These are phyloP conservation scores for Novymonas esmeraldas DNA, from an alignment of 208 protist genomes.

Conservation along the genomic window DNA sequence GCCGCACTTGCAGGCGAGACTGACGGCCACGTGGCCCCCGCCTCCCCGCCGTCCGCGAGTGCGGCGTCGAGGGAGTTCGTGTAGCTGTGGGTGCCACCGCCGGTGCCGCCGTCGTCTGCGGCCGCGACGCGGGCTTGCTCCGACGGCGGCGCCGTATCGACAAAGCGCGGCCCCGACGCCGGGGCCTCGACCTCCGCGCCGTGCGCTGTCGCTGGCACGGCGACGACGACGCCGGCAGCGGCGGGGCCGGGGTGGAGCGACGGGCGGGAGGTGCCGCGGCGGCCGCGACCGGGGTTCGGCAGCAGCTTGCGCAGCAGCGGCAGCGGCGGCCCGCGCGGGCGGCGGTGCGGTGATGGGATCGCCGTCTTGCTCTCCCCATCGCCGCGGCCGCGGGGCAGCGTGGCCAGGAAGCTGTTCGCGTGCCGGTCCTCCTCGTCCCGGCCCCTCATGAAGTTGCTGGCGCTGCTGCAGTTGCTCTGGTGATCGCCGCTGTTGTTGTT, in stretches of 20 bases:
- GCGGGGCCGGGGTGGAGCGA: background rate
- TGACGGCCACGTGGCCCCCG: background rate
- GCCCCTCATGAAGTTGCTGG: background rate
- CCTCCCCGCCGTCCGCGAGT: background rate
- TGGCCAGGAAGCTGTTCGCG: background rate
- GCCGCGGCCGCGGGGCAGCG: background rate
- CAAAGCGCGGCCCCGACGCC: no score
- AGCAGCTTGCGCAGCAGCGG: constrained; percentile 36
- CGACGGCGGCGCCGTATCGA: no score
- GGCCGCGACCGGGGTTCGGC: background rate
- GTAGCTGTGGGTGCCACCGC: background rate
- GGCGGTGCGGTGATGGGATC: constrained; percentile 32
- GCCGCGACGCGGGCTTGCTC: no score
- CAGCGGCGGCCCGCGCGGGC: constrained; percentile 36
- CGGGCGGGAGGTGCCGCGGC: constrained; percentile 7
- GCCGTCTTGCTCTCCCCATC: constrained; percentile 29
- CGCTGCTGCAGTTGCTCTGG: background rate
- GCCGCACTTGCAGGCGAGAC: background rate
- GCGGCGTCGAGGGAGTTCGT: background rate
- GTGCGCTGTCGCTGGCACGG: no score
- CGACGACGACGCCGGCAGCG: no score
- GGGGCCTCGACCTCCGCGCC: no score
- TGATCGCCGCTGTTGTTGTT: background rate
- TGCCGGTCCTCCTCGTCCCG: background rate
- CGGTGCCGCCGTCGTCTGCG: no score